These are phyloP conservation scores for Fusarium globosum DNA, from an alignment of 2,329 filamentous ascomycete genomes.

Conservation along the genomic window DNA sequence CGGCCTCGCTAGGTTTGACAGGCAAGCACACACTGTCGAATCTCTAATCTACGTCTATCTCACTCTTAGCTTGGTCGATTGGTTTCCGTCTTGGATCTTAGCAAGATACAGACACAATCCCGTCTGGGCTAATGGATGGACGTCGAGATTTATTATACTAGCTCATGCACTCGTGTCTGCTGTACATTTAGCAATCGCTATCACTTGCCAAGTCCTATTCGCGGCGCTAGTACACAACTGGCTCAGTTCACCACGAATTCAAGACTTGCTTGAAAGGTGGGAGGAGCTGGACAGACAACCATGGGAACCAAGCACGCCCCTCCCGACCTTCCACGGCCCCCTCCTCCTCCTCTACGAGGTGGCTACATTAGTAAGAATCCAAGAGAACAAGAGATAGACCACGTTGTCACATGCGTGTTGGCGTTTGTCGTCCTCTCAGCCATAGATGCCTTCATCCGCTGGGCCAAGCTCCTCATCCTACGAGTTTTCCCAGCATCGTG, in stretches of 20 bases:
- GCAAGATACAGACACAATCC: background rate
- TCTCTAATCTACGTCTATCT: fast-evolving
- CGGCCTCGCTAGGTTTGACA: background rate
- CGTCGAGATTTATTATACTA: fast-evolving
- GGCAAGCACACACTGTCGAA: background rate
- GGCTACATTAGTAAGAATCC: background rate
- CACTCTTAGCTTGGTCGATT: fast-evolving
- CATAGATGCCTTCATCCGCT: background rate
- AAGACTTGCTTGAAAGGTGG: fast-evolving
- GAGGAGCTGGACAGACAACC: background rate
- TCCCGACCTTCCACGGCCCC: background rate
- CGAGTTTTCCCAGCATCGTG: background rate
- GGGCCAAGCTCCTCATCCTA: background rate
- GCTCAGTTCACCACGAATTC: fast-evolving
- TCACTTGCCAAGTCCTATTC: background rate
- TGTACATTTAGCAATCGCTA: fast-evolving
- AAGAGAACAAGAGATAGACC: background rate
- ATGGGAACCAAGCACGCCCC: background rate
- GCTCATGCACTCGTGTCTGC: background rate
- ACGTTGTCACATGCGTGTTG: fast-evolving
- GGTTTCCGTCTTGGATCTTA: fast-evolving
- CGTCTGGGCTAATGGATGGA: background rate
- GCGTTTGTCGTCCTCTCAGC: fast-evolving
- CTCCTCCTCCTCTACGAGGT: background rate
- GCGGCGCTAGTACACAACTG: fast-evolving